These are phyloP conservation scores for Coemansia sp. DNA, from an alignment of 192 early-diverging fungal genomes.

Conservation along the genomic window DNA sequence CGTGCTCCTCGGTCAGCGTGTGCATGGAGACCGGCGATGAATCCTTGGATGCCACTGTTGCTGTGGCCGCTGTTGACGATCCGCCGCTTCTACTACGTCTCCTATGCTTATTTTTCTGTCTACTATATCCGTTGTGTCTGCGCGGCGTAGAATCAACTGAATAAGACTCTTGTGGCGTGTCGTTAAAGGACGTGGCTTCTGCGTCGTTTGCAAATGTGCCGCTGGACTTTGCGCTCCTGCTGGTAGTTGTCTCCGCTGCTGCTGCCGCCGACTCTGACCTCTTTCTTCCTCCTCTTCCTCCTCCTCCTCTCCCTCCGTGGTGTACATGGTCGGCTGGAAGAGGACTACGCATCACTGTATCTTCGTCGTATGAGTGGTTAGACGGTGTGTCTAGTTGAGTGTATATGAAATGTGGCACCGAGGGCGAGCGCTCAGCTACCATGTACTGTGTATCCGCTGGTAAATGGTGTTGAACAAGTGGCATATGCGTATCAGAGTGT, in stretches of 20 bases:
- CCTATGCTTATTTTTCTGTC: neutral
- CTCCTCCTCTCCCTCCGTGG: no score
- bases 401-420: neutral
- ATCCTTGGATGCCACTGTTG: neutral
- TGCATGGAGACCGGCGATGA: conserved; percentile 13
- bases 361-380: no score
- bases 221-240: conserved; percentile 24
- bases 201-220: conserved; percentile 23
- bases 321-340: no score
- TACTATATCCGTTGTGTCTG: neutral
- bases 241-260: neutral
- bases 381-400: neutral
- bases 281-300: neutral
- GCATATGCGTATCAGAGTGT: neutral
- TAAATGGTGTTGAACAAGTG: neutral
- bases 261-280: neutral
- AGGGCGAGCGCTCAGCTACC: neutral
- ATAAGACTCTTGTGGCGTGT: no score
- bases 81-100: neutral
- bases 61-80: neutral
- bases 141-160: neutral
- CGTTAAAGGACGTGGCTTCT: neutral
- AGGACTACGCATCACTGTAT: no score
- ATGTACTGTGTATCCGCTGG: neutral
- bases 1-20: conserved; percentile 11